Evolutionary conservation across 2,329 filamentous ascomycete species (phyloP), one percentile per base, ranked within the genome.

Genomic region (Colletotrichum sp.): DNA sequence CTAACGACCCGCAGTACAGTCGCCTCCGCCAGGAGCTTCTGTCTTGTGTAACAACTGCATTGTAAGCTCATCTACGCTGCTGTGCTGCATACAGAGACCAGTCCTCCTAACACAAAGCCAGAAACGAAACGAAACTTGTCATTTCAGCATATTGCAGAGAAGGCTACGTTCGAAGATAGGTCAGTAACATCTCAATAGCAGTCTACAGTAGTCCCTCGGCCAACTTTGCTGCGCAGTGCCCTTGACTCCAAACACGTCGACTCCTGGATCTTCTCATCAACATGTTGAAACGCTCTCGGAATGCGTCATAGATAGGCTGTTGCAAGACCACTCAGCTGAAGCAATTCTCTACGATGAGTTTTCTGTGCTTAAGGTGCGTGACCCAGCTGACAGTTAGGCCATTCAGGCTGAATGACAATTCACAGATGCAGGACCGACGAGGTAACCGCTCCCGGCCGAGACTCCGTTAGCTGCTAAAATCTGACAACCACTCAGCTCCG

Each of bases 321-420:
- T 48, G 19, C 39, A 48, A 48, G 39, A 48, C 19, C 39, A 48
- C 39, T 48, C 39, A n/a, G 39, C 39, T 48, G 39, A 48, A 48
- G 39, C 39, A 4, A 6, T 48, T n/a, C 39, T 48, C 0, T 48
- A 48, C 39, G 39, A 48, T 48, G 39, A 48, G 19, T 48, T 48
- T 48, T 48, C 39, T 12, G 39, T 48, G 9, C 39, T 48, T 11
- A 48, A 48, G 39, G 39, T 48, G 9, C 19, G 39, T 48, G 39
- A n/a, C 39, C 39, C 9, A 48, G 5, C 19, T 48, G 19, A 48
- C 19, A 48, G 5, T 11, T 12, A 0, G 19, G 5, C 5, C 3
- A 1, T 48, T 48, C 9, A 0, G 2, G 19, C 19, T 48, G 0
- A n/a, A n/a, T 6, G 39, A 48, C 19, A 0, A n/a, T 48, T n/a